phyloP scores from a whole-genome alignment of 176 grass and related monocot species.

The Coix lacrymajobi region DNA sequence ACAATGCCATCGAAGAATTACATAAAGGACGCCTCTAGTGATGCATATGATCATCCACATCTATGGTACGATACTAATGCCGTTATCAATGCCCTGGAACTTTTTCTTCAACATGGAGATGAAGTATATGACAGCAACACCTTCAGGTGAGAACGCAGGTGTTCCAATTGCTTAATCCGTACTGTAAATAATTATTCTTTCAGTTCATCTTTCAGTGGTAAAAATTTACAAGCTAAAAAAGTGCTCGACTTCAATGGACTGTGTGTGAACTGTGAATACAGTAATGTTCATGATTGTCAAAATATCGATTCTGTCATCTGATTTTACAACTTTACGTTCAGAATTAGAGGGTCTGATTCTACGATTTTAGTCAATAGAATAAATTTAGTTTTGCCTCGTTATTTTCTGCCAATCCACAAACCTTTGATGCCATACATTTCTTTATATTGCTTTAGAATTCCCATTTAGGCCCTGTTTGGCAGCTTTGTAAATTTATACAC shows the following conservation, averaged over 20 bases:
- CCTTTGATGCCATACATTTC: background rate
- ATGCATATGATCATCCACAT: conserved; percentile 82
- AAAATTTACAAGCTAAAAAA: background rate
- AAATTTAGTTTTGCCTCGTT: background rate
- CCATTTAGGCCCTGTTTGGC: background rate
- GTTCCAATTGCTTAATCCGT: conserved; percentile 9
- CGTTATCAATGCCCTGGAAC: conserved; percentile 54
- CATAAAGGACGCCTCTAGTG: conserved; percentile 25
- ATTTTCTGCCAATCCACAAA: background rate
- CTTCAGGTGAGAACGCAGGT: conserved; percentile 53
- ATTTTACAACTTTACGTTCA: background rate
- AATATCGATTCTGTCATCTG: background rate
- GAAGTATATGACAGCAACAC: conserved; percentile 62
- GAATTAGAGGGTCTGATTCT: background rate
- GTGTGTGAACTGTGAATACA: background rate
- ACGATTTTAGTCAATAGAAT: background rate
- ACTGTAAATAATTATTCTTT: background rate
- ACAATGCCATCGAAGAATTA: conserved; percentile 8
- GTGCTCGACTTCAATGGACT: background rate
- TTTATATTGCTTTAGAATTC: background rate
- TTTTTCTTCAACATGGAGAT: conserved; percentile 71
- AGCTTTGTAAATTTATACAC: no score
- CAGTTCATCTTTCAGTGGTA: background rate
- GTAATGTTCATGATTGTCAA: background rate
- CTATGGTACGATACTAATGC: conserved; percentile 68